Conservation (phyloP, 1,284 basidiomycete species). For the Leccinum subrobustum region DNA sequence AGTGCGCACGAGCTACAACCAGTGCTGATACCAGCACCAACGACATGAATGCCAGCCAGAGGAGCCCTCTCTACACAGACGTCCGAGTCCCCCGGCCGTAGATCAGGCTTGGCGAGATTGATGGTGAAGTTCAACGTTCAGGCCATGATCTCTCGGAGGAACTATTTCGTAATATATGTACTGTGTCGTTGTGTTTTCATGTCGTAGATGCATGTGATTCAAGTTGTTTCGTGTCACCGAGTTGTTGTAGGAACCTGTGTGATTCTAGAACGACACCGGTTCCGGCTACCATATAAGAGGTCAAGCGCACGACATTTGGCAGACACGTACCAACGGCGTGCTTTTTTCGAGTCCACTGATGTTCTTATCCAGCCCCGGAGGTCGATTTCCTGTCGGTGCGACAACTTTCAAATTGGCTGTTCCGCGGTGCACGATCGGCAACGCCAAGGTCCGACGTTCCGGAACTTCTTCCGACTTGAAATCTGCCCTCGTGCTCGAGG, state of each 20-base stretch:
- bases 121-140: background rate
- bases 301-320: background rate
- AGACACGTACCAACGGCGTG: background rate
- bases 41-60: background rate
- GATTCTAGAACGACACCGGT: background rate
- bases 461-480: slow-evolving; percentile 24
- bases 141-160: background rate
- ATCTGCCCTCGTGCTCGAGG: slow-evolving; percentile 49
- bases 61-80: slow-evolving; percentile 6
- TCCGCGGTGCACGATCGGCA: slow-evolving; percentile 40
- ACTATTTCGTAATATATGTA: background rate
- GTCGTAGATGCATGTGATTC: background rate
- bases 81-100: background rate
- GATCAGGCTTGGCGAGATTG: background rate
- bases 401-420: slow-evolving; percentile 51
- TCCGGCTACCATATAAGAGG: slow-evolving; percentile 3
- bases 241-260: background rate
- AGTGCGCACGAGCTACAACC: background rate
- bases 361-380: slow-evolving; percentile 42
- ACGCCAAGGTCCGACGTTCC: slow-evolving; percentile 34
- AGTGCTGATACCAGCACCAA: background rate
- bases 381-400: slow-evolving; percentile 52
- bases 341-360: slow-evolving; percentile 21
- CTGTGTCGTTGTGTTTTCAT: background rate
- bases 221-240: background rate